phyloP scores from a whole-genome alignment of 2,329 filamentous ascomycete genomes.

The Ophiostoma tasmaniense region DNA sequence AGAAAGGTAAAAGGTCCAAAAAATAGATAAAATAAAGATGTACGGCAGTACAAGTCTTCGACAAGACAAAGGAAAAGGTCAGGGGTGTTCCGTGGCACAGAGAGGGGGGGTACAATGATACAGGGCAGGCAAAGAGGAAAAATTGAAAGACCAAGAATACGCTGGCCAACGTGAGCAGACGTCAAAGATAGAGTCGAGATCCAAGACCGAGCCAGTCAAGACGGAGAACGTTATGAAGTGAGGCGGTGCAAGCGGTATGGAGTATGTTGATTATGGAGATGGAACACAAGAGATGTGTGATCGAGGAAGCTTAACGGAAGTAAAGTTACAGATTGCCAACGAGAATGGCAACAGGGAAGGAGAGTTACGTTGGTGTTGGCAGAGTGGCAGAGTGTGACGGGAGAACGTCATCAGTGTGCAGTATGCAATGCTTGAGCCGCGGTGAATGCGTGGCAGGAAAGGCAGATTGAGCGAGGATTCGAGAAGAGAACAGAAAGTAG shows the following conservation, averaged over 20 bases:
- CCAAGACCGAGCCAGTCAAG: neutral
- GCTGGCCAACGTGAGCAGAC: neutral
- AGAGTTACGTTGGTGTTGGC: neutral
- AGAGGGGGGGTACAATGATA: neutral
- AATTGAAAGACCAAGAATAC: neutral
- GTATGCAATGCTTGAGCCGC: neutral
- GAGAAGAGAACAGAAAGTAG: neutral
- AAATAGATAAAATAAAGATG: slow-evolving; percentile 23
- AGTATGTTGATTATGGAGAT: neutral
- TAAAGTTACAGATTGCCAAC: neutral
- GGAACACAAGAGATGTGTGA: neutral
- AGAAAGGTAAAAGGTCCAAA: slow-evolving; percentile 25
- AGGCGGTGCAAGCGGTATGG: neutral
- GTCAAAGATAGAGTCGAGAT: neutral
- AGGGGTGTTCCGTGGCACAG: neutral
- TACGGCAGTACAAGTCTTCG: neutral
- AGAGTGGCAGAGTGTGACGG: neutral
- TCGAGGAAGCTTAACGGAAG: neutral
- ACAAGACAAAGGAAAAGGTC: neutral
- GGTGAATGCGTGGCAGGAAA: slow-evolving; percentile 22
- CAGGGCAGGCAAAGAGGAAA: neutral
- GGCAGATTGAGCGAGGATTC: neutral
- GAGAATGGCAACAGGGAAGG: neutral
- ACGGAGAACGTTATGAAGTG: neutral
- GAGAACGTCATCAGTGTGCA: neutral